These are phyloP conservation scores for Yamadazyma aaseri DNA, from an alignment of 1,139 yeast species.

Conservation along the genomic window DNA sequence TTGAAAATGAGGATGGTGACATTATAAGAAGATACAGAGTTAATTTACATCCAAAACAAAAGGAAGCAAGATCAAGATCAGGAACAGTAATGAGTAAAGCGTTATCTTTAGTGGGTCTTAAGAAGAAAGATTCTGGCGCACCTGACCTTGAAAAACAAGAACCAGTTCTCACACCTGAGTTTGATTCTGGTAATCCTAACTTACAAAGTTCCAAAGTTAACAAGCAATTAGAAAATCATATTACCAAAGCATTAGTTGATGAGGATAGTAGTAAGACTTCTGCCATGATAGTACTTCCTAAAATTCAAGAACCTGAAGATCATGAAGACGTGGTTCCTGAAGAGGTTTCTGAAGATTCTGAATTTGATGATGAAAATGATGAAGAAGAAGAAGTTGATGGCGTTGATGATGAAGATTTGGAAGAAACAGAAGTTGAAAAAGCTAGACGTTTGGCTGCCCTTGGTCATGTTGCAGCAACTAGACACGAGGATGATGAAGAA, in stretches of 20 bases:
- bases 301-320: constrained; percentile 13
- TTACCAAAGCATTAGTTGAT: constrained; percentile 21
- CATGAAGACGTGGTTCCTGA: constrained; percentile 1
- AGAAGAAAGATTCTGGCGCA: constrained; percentile 16
- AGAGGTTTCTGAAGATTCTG: constrained; percentile 47
- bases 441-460: constrained; percentile 80
- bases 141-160: constrained; percentile 14
- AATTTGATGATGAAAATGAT: constrained; percentile 44
- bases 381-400: constrained; percentile 23
- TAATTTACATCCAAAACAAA: constrained; percentile 45
- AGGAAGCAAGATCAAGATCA: constrained; percentile 23
- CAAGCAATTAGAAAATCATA: constrained; percentile 26
- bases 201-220: constrained; percentile 21
- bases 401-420: constrained; percentile 12
- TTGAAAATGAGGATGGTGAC: constrained; percentile 93
- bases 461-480: constrained; percentile 47
- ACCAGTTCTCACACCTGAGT: constrained; percentile 13
- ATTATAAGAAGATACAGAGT: constrained; percentile 78
- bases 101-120: constrained; percentile 52
- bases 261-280: constrained; percentile 6
- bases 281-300: constrained; percentile 11
- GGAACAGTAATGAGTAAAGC: constrained; percentile 43
- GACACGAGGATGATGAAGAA: constrained; percentile 58
- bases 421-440: constrained; percentile 70
- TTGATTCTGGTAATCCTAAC: constrained; percentile 22